phyloP scores from a whole-genome alignment of 2,329 filamentous ascomycete genomes.

The Colletotrichum filicis region DNA sequence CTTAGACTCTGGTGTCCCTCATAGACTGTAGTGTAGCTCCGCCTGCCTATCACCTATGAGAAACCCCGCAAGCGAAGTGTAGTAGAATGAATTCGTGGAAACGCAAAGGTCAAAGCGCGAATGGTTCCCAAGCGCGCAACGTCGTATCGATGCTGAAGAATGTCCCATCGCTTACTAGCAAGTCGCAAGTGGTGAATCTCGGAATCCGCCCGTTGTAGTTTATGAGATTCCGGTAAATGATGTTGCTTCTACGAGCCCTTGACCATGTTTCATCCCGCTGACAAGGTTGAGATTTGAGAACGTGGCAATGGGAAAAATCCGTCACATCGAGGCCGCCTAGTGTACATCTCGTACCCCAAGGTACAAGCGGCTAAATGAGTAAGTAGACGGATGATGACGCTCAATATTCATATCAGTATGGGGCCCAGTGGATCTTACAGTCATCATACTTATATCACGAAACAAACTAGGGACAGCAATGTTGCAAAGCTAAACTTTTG shows the following conservation, averaged over 20 bases:
- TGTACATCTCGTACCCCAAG: neutral
- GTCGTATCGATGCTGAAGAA: neutral
- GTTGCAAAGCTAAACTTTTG: neutral
- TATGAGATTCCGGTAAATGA: neutral
- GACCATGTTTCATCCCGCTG: neutral
- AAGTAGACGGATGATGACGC: neutral
- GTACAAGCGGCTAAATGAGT: neutral
- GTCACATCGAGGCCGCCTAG: neutral
- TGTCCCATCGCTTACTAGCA: neutral
- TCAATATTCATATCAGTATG: neutral
- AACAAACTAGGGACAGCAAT: neutral
- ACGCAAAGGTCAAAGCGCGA: neutral
- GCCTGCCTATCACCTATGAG: neutral
- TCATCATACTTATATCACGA: neutral
- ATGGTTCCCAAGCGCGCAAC: neutral
- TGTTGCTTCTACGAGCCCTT: too few species aligned
- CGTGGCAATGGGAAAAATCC: neutral
- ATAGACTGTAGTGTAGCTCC: neutral
- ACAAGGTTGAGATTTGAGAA: neutral
- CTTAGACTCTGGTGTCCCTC: neutral
- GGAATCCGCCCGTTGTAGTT: neutral
- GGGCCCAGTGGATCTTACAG: neutral
- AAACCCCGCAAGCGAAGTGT: neutral
- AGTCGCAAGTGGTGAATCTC: neutral
- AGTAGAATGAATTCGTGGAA: neutral